Base-by-base conservation (phyloP, 1,284 basidiomycete genomes). In the Ganoderma boninense region DNA sequence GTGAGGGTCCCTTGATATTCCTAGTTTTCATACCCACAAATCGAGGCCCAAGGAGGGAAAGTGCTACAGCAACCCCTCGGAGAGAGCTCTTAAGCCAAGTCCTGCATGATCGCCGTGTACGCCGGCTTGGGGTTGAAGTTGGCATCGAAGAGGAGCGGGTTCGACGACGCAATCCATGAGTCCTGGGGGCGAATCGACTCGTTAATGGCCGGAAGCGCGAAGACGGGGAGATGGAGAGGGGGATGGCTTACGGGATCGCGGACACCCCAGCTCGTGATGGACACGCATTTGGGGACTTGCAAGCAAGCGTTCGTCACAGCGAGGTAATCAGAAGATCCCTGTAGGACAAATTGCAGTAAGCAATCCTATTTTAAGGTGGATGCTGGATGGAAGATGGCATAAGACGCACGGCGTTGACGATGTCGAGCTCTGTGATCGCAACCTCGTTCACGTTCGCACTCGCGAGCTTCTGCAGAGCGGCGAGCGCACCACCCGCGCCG, bases 201-300 rank as follows among this genome's bases (percentile, higher is more conserved):
- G 11, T 20, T 18, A 52, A 2, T 18, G n/a, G 42, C n/a, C 7
- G 32, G 3, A 14, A 65, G 20, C 1, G 38, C n/a, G 23, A 38
- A 7, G 18, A 32, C 49, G 35, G 29, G 20, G 64, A 56, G 62
- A 23, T 18, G 20, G 20, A 20, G 40, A n/a, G n/a, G n/a, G n/a
- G n/a, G n/a, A n/a, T n/a, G 23, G 80, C 82, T 69, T 73, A 83
- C 84, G 66, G 77, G 78, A 74, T 87, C 86, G 73, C 83, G 79
- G 64, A 87, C 84, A 74, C 85, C 85, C 85, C 85, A 86, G 68
- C 78, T 79, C 35, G 87, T 88, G 76, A 87, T 85, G 32, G 83
- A 81, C 38, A 87, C 80, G 71, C 87, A 88, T 29, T 77, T 74
- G 8, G 85, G 77, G 1, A 82, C 81, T 56, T 79, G 80, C 64